Evolutionary conservation across 2,329 filamentous ascomycete species (phyloP).

Genomic region (Fusarium acutatum): DNA sequence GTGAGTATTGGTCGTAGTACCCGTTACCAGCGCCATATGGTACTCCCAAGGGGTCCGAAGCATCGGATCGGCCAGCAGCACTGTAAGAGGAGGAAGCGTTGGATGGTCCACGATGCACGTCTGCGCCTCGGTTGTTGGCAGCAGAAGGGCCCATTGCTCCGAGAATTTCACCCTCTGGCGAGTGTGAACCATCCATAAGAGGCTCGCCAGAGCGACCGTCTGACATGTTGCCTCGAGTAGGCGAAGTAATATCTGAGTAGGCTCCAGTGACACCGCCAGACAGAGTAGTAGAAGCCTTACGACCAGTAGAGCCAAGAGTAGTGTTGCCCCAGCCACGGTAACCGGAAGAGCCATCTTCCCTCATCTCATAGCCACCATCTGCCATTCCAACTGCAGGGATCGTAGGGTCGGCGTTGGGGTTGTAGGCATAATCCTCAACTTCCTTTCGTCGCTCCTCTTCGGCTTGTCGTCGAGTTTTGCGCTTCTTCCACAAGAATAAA

Average conservation of each 20-base stretch:
- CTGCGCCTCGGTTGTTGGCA: conserved; percentile 69
- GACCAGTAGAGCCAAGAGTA: conserved; percentile 72
- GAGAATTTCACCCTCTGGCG: conserved; percentile 82
- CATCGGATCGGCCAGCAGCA: conserved; percentile 77
- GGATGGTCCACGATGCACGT: conserved; percentile 87
- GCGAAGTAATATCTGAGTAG: conserved; percentile 79
- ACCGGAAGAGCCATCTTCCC: conserved; percentile 77
- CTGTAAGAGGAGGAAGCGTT: conserved; percentile 98
- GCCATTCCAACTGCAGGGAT: conserved; percentile 62
- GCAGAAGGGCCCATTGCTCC: conserved; percentile 81
- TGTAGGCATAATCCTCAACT: conserved; percentile 96
- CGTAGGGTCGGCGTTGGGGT: conserved; percentile 94
- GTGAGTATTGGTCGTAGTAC: conserved; percentile 69
- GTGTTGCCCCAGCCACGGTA: conserved; percentile 96
- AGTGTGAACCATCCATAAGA: conserved; percentile 62
- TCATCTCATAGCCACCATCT: conserved; percentile 75
- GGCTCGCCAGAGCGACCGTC: conserved; percentile 75
- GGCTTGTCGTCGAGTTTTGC: conserved; percentile 83
- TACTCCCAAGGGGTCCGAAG: conserved; percentile 62
- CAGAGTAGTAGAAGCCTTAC: conserved; percentile 89
- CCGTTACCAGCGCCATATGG: conserved; percentile 57
- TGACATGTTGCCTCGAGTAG: conserved; percentile 68
- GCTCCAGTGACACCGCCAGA: conserved; percentile 76
- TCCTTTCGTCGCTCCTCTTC: conserved; percentile 94
- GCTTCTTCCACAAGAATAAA: conserved; percentile 87